These are phyloP conservation scores for Ambispora gerdemannii DNA, from an alignment of 192 early-diverging fungal species.

Conservation along the genomic window DNA sequence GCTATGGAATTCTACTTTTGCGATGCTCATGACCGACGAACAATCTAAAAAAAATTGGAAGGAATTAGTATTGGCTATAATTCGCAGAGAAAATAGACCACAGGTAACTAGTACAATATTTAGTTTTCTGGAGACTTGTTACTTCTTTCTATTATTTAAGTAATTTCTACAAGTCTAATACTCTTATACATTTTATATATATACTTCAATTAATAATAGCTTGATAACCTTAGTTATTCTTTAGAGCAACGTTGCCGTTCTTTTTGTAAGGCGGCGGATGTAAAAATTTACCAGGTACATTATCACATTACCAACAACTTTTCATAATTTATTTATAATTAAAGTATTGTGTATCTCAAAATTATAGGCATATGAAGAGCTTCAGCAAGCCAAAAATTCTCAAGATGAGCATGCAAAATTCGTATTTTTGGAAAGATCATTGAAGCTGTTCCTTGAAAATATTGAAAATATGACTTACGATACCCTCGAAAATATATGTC, in stretches of 20 bases:
- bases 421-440: background rate
- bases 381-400: slow-evolving; percentile 25
- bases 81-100: slow-evolving; percentile 22
- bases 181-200: too few relatives aligned
- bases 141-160: background rate
- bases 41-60: slow-evolving; percentile 22
- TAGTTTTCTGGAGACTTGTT: background rate
- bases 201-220: slow-evolving; percentile 3
- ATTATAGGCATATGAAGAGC: slow-evolving; percentile 26
- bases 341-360: background rate
- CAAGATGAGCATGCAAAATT: slow-evolving; percentile 13
- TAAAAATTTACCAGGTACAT: slow-evolving; percentile 21
- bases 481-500: slow-evolving; percentile 25
- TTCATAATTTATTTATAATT: background rate
- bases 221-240: slow-evolving; percentile 27
- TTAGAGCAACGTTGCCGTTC: slow-evolving; percentile 20
- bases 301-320: background rate
- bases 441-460: slow-evolving; percentile 24
- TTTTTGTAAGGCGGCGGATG: slow-evolving; percentile 26
- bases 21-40: slow-evolving; percentile 5
- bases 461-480: slow-evolving; percentile 27
- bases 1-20: slow-evolving; percentile 3
- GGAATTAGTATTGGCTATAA: slow-evolving; percentile 29
- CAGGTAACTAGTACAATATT: slow-evolving; percentile 13
- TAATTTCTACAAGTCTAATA: too few relatives aligned